Percentiles rank a stretch among this genome's conserved stretches.
phyloP scores from a whole-genome alignment of 495 filamentous ascomycete genomes.

The Hypoxylon fragiforme region DNA sequence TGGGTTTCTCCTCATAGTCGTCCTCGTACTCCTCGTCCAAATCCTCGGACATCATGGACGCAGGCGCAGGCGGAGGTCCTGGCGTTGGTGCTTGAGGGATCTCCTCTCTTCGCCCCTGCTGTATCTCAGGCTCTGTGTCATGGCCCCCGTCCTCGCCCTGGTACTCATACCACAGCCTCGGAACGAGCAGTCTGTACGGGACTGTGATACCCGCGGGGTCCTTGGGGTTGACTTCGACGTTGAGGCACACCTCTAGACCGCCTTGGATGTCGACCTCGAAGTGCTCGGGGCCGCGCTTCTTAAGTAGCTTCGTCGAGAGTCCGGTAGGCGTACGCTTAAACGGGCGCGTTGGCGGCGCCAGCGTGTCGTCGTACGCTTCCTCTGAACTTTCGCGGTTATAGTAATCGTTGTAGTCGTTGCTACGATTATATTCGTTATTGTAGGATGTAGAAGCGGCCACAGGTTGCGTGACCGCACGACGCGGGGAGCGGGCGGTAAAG shows the following conservation, averaged over 20 bases:
- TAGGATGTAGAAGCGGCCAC: not conserved
- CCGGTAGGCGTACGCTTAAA: conserved; percentile 78
- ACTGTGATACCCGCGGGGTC: conserved; percentile 88
- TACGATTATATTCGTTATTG: conserved; percentile 1
- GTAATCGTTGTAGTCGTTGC: conserved; percentile 3
- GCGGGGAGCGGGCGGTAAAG: conserved; percentile 44
- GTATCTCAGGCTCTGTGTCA: not conserved
- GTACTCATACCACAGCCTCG: conserved; percentile 65
- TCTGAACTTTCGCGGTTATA: not conserved
- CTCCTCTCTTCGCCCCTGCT: conserved; percentile 1
- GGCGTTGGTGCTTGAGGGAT: not conserved
- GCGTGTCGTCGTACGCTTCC: not conserved
- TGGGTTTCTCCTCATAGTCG: conserved; percentile 1
- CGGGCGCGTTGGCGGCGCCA: conserved; percentile 40
- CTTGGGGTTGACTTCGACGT: conserved; percentile 80
- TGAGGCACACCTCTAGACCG: conserved; percentile 81
- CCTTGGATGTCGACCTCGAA: conserved; percentile 66
- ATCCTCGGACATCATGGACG: not conserved
- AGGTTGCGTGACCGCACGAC: conserved; percentile 32
- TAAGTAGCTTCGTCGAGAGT: conserved; percentile 62
- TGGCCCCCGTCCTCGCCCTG: conserved; percentile 35
- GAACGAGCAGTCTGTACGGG: conserved; percentile 85
- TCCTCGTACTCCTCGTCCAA: conserved; percentile 1
- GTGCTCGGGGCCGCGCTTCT: conserved; percentile 29
- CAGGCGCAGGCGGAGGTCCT: too few relatives aligned